These are phyloP conservation scores for Halenospora varia DNA, from an alignment of 495 filamentous ascomycete species.

Conservation along the genomic window DNA sequence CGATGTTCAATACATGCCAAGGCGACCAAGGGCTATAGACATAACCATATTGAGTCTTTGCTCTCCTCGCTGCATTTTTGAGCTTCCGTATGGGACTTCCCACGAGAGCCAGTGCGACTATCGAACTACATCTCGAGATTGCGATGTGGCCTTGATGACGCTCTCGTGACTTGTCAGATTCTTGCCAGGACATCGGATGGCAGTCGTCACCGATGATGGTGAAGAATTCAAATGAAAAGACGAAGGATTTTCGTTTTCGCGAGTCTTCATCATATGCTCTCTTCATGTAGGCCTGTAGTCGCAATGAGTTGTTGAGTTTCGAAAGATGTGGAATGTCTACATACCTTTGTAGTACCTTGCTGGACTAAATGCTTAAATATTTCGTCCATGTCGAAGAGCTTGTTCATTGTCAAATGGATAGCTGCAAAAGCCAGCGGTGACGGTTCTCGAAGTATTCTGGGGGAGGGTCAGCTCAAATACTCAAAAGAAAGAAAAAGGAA, in stretches of 20 bases:
- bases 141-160: conserved; percentile 40
- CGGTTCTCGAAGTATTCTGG: conserved; percentile 43
- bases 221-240: conserved; percentile 54
- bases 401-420: conserved; percentile 42
- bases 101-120: conserved; percentile 43
- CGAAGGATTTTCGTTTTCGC: conserved; percentile 40
- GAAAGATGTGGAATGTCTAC: not conserved
- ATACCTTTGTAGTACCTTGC: conserved; percentile 18
- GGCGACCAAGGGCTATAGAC: conserved; percentile 39
- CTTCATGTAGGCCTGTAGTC: conserved; percentile 22
- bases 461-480: no score
- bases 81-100: conserved; percentile 34
- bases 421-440: conserved; percentile 47
- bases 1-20: conserved; percentile 49
- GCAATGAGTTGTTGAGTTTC: conserved; percentile 26
- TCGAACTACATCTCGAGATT: conserved; percentile 43
- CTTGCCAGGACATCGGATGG: conserved; percentile 48
- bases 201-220: conserved; percentile 42
- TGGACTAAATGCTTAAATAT: conserved; percentile 39
- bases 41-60: conserved; percentile 32
- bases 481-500: no score
- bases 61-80: conserved; percentile 31
- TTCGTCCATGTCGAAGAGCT: conserved; percentile 50
- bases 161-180: conserved; percentile 20
- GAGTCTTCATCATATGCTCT: conserved; percentile 34